Evolutionary conservation across 208 protist genomes (phyloP).

Genomic region (Kentomonas sorsogonicus): DNA sequence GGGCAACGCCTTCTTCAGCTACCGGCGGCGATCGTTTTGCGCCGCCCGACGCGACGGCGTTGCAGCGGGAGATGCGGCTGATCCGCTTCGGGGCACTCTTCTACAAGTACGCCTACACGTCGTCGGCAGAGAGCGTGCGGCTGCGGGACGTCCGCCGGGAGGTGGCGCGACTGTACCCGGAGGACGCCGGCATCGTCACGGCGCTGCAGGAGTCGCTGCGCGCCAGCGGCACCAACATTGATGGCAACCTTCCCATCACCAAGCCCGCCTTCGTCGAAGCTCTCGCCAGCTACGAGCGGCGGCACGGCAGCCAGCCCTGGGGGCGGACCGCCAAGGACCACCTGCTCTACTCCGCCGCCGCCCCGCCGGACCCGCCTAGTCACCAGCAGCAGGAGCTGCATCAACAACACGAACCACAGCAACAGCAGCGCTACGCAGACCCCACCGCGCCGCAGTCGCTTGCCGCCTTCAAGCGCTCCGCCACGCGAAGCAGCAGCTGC

Average conservation of each 20-base stretch:
- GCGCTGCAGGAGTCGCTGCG: conserved; percentile 24
- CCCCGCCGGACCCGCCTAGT: not conserved
- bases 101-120: conserved; percentile 58
- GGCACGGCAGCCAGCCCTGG: conserved; percentile 50
- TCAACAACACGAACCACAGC: not conserved
- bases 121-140: conserved; percentile 21
- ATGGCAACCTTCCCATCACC: conserved; percentile 21
- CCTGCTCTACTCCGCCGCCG: conserved; percentile 14
- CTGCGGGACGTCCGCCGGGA: conserved; percentile 39
- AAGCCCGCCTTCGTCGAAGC: conserved; percentile 52
- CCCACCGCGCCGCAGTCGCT: not conserved
- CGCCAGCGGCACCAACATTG: conserved; percentile 2
- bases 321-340: conserved; percentile 27
- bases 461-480: not conserved
- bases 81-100: conserved; percentile 79
- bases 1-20: not conserved
- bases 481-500: no score
- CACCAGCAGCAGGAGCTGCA: not conserved
- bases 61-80: conserved; percentile 27
- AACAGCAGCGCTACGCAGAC: not conserved
- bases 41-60: not conserved
- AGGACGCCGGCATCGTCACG: conserved; percentile 44
- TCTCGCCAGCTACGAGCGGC: conserved; percentile 37
- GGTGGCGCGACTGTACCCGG: conserved; percentile 48
- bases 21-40: not conserved